Evolutionary conservation across 116 monocot species (phyloP).

Genomic region (Zostera marina): DNA sequence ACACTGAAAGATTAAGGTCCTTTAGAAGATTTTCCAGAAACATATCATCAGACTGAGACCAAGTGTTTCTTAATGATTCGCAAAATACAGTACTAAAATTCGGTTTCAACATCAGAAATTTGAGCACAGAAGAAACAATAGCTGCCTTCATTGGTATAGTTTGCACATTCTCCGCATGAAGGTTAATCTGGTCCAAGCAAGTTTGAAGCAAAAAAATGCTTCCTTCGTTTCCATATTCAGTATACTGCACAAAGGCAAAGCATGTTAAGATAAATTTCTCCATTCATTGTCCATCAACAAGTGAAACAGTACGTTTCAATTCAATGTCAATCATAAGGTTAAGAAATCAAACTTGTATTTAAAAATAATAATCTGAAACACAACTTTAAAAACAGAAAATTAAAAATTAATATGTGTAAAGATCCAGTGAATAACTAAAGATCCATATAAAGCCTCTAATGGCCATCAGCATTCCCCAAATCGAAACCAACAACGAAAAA

Average conservation of each 20-base stretch:
- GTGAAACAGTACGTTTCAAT: no score
- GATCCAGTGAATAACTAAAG: no score
- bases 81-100: conserved; percentile 61
- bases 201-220: conserved; percentile 43
- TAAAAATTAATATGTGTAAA: no score
- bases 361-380: no score
- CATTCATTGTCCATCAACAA: neutral
- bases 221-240: conserved; percentile 44
- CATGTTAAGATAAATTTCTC: neutral
- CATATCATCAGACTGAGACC: conserved; percentile 17
- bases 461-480: no score
- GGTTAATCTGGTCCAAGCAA: conserved; percentile 43
- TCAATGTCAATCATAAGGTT: no score
- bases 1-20: conserved; percentile 32
- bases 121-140: conserved; percentile 33
- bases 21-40: conserved; percentile 48
- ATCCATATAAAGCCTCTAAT: no score
- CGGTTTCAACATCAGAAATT: conserved; percentile 40
- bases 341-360: no score
- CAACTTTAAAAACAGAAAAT: no score
- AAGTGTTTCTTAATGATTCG: conserved; percentile 31
- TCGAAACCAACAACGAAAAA: no score
- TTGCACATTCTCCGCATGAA: conserved; percentile 13
- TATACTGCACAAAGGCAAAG: conserved; percentile 27
- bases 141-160: conserved; percentile 18